Evolutionary conservation across 148 eudicot species (phyloP), one percentile per base, ranked within the genome.

Genomic region (Fagopyrum homotropicum): DNA sequence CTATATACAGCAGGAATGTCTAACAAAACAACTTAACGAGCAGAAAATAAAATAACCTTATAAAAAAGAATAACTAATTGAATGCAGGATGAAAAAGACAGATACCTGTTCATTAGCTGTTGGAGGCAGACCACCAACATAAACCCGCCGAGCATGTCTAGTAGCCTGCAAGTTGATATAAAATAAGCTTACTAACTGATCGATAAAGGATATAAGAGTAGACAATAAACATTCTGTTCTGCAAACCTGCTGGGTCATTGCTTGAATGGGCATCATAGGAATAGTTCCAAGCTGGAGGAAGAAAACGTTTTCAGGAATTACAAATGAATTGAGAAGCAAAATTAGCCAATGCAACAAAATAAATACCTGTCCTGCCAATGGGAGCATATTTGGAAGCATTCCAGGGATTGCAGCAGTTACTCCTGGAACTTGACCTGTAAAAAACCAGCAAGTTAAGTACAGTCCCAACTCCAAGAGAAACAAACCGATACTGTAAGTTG

Each of bases 161-260:
- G 99, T 95, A 75, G 99, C 98, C 98, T 96, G 89, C n/a, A 19
- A 83, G 69, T 64, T 40, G 12, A 72, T 77, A 22, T n/a, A 29
- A 29, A 15, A 66, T 12, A 17, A 69, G 12, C 16, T 52, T 45
- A 74, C 10, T 1, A 49, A 43, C 76, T 44, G 75, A 69, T 5
- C 9, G 8, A 45, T 55, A 71, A 72, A 7, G 60, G 54, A n/a
- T 60, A 22, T 0, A 59, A n/a, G 10, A 72, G 43, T 17, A 79
- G 12, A 29, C 15, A 4, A 70, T 72, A 10, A 48, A 22, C 11
- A 74, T 43, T 17, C 22, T 54, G 43, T 11, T 11, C 9, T 26
- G 30, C 81, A 57, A 83, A 95, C 99, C 99, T 95, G 99, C 84
- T 95, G 99, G 60, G 99, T 92, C 98, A 95, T 95, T 29, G 99